Percentiles rank a stretch among this genome's conserved stretches.
phyloP scores from a whole-genome alignment of 2,329 filamentous ascomycete species.

The Fusarium aywerte region DNA sequence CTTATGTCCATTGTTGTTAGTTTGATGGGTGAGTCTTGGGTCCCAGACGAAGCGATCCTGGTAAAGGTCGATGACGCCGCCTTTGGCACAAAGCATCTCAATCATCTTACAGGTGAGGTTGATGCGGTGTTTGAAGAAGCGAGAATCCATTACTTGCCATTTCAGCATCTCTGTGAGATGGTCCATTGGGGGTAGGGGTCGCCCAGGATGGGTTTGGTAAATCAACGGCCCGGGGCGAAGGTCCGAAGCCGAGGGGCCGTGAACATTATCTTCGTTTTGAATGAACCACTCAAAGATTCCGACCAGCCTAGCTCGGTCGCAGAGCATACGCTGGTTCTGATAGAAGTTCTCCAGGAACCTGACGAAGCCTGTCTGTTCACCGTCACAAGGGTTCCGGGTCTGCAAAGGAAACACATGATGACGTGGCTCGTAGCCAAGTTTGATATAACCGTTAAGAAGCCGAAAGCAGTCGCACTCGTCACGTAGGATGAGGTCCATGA shows the following conservation, averaged over 20 bases:
- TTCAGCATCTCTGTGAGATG: constrained; percentile 21
- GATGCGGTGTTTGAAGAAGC: not conserved
- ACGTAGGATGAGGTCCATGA: not conserved
- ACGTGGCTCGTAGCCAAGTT: not conserved
- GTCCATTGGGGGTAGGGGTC: not conserved
- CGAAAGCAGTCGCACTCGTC: not conserved
- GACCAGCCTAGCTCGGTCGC: no score
- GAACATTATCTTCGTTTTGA: not conserved
- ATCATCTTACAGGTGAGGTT: not conserved
- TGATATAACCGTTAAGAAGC: not conserved
- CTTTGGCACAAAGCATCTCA: not conserved
- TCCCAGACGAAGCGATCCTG: constrained; percentile 4
- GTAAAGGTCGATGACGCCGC: constrained; percentile 18
- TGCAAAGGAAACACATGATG: not conserved
- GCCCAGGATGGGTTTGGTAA: not conserved
- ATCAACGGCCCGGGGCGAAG: not conserved
- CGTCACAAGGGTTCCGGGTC: not conserved
- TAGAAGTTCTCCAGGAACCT: not conserved
- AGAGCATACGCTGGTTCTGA: not conserved
- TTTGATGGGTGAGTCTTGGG: not conserved
- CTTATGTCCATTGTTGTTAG: not conserved
- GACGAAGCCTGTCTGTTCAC: not conserved
- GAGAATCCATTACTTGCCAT: not conserved
- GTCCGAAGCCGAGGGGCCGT: constrained; percentile 1
- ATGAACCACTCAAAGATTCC: not conserved